Base-by-base conservation (phyloP, 1,139 yeast genomes). In the Candida labiduridarum region DNA sequence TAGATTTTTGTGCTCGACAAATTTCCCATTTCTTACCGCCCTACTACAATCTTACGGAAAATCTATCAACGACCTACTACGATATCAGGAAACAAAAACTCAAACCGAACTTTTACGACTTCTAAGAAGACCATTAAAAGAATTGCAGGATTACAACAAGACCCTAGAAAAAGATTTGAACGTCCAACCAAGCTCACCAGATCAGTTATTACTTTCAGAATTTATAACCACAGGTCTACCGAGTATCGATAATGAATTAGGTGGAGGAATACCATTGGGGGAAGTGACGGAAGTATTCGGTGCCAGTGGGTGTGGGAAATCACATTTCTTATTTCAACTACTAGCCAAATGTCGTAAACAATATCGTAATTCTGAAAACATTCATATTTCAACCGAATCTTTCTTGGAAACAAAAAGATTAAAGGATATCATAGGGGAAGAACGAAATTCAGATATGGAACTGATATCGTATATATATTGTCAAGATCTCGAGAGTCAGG, bases 251-350 rank as follows among this genome's bases (percentile, higher is more conserved):
- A 59, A 58, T 9, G 59, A 72, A 2, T 65, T 91, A 14, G 78
- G 80, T 29, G 94, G 94, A 1, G 97, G 97, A 0, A 74, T 91
- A 3, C 82, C 80, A 0, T 58, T 80, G 0, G 86, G 91, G 2
- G 76, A 80, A 41, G 68, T 92, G 2, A 87, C 95, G 0, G 98
- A 92, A 66, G 64, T 92, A 2, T 85, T 84, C 57, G 98, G 98
- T 0, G 88, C 86, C 38, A 84, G 95, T 52, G 89, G 96, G 0
- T 79, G 88, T 2, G 97, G 96, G 0, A 91, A 91, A 63, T 85
- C 96, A 0, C 95, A 90, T 58, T 67, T 91, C 9, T 66, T 87
- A 31, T 76, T 85, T 66, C 94, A 87, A 56, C 59, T 90, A 45
- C 73, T 87, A 1, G 40, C 40, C 33, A 50, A 48, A 15, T 48